phyloP scores from a whole-genome alignment of 331 rosid genomes.

The Quercus lobata region DNA sequence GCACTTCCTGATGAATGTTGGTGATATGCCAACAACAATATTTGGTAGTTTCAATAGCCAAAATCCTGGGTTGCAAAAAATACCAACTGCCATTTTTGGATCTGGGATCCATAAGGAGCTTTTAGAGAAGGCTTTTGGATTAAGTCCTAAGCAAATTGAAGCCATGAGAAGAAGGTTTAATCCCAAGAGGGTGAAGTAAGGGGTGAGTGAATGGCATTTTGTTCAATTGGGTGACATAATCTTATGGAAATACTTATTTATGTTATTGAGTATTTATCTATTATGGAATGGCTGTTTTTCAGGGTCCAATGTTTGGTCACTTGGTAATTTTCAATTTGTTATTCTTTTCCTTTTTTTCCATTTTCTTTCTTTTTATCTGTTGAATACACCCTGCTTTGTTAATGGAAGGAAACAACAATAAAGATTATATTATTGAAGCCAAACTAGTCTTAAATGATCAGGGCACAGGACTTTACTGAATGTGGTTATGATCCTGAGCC shows the following conservation, averaged over 20 bases:
- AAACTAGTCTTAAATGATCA: neutral
- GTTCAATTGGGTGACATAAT: constrained; percentile 12
- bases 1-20: constrained; percentile 90
- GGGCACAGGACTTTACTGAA: neutral
- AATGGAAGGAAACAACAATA: neutral
- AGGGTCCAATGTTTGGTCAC: neutral
- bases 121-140: constrained; percentile 80
- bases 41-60: constrained; percentile 92
- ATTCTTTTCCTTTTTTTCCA: neutral
- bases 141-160: constrained; percentile 70
- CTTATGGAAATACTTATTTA: neutral
- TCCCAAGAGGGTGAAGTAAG: constrained; percentile 39
- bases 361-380: neutral
- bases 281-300: neutral
- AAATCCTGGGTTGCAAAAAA: constrained; percentile 72
- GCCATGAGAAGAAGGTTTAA: constrained; percentile 72
- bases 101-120: constrained; percentile 76
- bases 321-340: neutral
- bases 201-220: neutral
- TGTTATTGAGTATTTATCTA: neutral
- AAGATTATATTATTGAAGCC: neutral
- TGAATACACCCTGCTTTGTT: neutral
- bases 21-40: constrained; percentile 53
- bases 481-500: neutral
- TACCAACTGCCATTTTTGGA: constrained; percentile 80